These are phyloP conservation scores for Pulveroboletus sp. DNA, from an alignment of 768 basidiomycete species.

Conservation along the genomic window DNA sequence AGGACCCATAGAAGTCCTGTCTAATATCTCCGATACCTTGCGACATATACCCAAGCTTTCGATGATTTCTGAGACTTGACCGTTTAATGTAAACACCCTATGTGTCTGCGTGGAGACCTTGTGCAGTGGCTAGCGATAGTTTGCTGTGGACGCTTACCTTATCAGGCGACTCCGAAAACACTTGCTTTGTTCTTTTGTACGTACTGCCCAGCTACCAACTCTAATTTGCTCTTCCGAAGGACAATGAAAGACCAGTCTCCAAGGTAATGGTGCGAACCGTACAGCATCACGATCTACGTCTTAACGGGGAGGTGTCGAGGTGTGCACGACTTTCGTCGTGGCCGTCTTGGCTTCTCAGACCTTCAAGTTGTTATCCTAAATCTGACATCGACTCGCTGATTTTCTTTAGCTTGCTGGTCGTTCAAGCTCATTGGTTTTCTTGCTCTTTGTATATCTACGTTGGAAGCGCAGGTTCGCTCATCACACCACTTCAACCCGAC, in stretches of 20 bases:
- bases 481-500: not conserved
- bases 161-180: too few relatives aligned
- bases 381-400: not conserved
- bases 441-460: slow-evolving; percentile 4
- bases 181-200: slow-evolving; percentile 2
- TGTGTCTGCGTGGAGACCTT: slow-evolving; percentile 7
- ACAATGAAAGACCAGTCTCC: slow-evolving; percentile 28
- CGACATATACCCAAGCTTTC: slow-evolving; percentile 24
- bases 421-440: slow-evolving; percentile 13
- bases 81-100: not conserved
- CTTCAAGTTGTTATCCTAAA: too few relatives aligned
- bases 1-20: slow-evolving; percentile 9
- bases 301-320: slow-evolving; percentile 1
- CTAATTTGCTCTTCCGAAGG: slow-evolving; percentile 8
- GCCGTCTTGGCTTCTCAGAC: not conserved
- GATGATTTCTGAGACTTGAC: not conserved
- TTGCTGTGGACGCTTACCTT: too few relatives aligned
- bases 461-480: slow-evolving; percentile 23
- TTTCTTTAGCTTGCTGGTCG: slow-evolving; percentile 25
- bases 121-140: not conserved
- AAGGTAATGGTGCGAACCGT: too few relatives aligned
- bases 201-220: not conserved
- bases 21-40: slow-evolving; percentile 20
- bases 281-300: too few relatives aligned
- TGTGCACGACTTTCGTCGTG: not conserved